Conservation (phyloP, 2,329 filamentous ascomycete genomes). For the Diaporthe eres region DNA sequence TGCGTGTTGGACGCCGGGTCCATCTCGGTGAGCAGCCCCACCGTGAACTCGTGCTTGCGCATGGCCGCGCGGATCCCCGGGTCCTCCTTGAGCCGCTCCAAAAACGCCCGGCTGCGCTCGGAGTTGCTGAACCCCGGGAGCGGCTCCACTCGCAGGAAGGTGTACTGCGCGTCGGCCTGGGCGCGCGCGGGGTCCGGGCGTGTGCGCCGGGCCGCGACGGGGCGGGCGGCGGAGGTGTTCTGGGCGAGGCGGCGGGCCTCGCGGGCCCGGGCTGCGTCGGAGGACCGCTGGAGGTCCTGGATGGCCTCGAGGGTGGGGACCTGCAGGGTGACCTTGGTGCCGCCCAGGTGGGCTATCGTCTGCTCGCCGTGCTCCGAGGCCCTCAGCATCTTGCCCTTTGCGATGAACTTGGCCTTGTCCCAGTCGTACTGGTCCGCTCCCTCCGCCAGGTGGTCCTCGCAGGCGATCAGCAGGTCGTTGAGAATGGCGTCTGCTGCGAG, state of each 20-base stretch:
- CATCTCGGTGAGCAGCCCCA: constrained; percentile 94
- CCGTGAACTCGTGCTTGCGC: constrained; percentile 86
- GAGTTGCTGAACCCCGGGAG: constrained; percentile 84
- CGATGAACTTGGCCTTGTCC: constrained; percentile 47
- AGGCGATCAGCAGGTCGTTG: constrained; percentile 46
- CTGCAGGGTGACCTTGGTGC: constrained; percentile 49
- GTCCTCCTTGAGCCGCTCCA: constrained; percentile 84
- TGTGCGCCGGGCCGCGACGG: constrained; percentile 40
- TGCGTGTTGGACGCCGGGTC: constrained; percentile 86
- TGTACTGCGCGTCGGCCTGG: constrained; percentile 78
- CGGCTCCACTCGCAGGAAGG: constrained; percentile 83
- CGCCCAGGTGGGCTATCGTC: constrained; percentile 45
- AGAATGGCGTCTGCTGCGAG: constrained; percentile 44
- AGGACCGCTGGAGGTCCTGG: constrained; percentile 44
- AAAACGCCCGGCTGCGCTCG: constrained; percentile 77
- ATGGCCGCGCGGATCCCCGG: constrained; percentile 88
- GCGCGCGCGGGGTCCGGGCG: constrained; percentile 52
- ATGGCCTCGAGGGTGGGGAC: constrained; percentile 47
- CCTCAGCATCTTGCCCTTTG: constrained; percentile 46
- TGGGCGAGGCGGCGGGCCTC: constrained; percentile 33
- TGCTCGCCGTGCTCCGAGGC: constrained; percentile 45
- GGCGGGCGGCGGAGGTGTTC: constrained; percentile 6
- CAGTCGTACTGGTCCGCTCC: constrained; percentile 41
- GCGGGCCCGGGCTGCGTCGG: constrained; percentile 39
- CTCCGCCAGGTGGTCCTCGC: constrained; percentile 42